These are phyloP conservation scores for Mucor piriformis DNA, from an alignment of 371 early-diverging fungal species.

Conservation along the genomic window DNA sequence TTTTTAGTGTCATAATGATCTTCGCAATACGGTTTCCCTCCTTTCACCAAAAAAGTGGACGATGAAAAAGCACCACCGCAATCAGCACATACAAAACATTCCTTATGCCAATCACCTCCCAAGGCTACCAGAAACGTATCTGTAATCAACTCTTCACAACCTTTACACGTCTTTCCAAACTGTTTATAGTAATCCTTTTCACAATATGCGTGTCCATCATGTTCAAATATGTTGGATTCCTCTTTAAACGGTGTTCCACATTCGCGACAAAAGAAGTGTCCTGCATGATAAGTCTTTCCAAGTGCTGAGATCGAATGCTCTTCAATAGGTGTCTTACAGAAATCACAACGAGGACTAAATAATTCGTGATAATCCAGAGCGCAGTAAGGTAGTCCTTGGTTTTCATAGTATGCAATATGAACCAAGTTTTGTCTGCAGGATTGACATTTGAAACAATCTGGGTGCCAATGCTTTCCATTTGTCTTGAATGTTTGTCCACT, in stretches of 20 bases:
- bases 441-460: constrained; percentile 72
- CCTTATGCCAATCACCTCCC: constrained; percentile 68
- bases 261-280: constrained; percentile 79
- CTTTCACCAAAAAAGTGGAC: constrained; percentile 50
- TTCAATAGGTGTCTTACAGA: constrained; percentile 67
- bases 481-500: constrained; percentile 64
- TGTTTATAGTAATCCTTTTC: constrained; percentile 67
- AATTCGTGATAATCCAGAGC: constrained; percentile 65
- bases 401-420: constrained; percentile 65
- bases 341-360: constrained; percentile 70
- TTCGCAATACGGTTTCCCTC: constrained; percentile 68
- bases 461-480: constrained; percentile 71
- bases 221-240: constrained; percentile 63
- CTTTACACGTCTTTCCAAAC: constrained; percentile 67
- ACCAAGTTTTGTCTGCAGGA: constrained; percentile 64
- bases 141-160: constrained; percentile 63
- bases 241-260: constrained; percentile 69
- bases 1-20: constrained; percentile 50
- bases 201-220: constrained; percentile 77
- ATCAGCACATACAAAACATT: constrained; percentile 73
- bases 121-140: constrained; percentile 65
- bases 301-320: constrained; percentile 66
- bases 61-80: constrained; percentile 57
- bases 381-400: constrained; percentile 66
- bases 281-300: constrained; percentile 72